Base-by-base conservation (phyloP, 2,329 filamentous ascomycete species). In the Fusarium stilboides region DNA sequence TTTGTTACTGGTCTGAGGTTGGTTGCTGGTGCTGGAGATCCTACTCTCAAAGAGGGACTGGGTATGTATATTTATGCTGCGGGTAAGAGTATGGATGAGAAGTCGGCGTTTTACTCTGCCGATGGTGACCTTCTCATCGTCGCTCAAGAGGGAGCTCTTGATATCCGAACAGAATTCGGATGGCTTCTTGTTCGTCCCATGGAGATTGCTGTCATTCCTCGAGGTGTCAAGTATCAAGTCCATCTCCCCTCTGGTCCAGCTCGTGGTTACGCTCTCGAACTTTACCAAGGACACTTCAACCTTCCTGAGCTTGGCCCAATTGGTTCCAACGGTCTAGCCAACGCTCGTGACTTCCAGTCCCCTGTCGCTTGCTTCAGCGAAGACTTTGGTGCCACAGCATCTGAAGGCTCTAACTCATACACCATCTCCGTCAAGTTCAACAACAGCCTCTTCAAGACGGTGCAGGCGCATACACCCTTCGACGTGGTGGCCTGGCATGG, bases 401-500 rank as follows among this genome's bases (percentile, higher is more conserved):
- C 75, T 3, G 78, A 83, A 45, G 81, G 78, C 45, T 67, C 70
- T 5, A 77, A 51, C 54, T 56, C 57, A 50, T 83, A 84, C 80
- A 86, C 82, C 10, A 80, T 93, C 36, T 85, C 85, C 34, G 85
- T 84, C 76, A 92, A 92, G 77, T 91, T 92, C 74, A 88, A 89
- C 75, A 89, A 91, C 69, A 82, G 84, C 46, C 86, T 93, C 51
- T 94, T 92, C 80, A 80, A 82, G 37, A 89, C 89, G 8, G 83
- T 77, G 42, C 92, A 94, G 79, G 77, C 84, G 13, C 92, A 94
- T 77, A 91, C 89, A 0, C 92, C 92, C 0, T 94, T 94, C 73
- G 92, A 94, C 72, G 88, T 94, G 0, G 92, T 94, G 5, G 91
- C 89, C 5, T 94, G 92, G 92, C 92, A 94, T 75, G 92, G 92